phyloP scores from a whole-genome alignment of 1,284 basidiomycete species.

The Apiotrichum siamense region DNA sequence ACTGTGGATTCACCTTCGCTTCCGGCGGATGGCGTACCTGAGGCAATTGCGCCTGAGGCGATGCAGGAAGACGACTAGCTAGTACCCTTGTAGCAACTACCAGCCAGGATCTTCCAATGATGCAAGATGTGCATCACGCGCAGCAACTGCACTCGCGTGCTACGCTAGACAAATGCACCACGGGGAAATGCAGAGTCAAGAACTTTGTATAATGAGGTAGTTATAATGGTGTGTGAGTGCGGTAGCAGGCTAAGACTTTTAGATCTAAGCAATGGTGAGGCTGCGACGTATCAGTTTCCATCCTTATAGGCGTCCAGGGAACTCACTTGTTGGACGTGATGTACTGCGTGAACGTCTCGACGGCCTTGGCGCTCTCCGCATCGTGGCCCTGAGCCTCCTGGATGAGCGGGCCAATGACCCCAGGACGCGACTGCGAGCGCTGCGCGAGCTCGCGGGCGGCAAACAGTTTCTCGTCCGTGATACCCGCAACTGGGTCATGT shows the following conservation, averaged over 20 bases:
- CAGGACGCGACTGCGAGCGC: constrained; percentile 41
- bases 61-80: too few species aligned
- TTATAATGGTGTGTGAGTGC: background rate
- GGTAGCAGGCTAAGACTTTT: too few species aligned
- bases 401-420: constrained; percentile 40
- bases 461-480: constrained; percentile 47
- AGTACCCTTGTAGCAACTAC: too few species aligned
- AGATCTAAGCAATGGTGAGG: constrained; percentile 8
- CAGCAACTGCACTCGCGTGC: too few species aligned
- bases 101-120: too few species aligned
- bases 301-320: background rate
- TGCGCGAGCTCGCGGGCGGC: constrained; percentile 41
- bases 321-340: constrained; percentile 36
- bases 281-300: background rate
- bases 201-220: background rate
- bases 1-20: too few species aligned
- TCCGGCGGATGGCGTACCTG: too few species aligned
- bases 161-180: too few species aligned
- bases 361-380: constrained; percentile 5
- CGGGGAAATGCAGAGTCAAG: background rate
- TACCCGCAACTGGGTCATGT: constrained; percentile 47
- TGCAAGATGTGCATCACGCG: too few species aligned
- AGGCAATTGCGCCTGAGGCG: too few species aligned
- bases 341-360: constrained; percentile 39
- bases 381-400: constrained; percentile 26